Base-by-base conservation (phyloP, 1,284 basidiomycete species). In the Rhodotorula sp. region DNA sequence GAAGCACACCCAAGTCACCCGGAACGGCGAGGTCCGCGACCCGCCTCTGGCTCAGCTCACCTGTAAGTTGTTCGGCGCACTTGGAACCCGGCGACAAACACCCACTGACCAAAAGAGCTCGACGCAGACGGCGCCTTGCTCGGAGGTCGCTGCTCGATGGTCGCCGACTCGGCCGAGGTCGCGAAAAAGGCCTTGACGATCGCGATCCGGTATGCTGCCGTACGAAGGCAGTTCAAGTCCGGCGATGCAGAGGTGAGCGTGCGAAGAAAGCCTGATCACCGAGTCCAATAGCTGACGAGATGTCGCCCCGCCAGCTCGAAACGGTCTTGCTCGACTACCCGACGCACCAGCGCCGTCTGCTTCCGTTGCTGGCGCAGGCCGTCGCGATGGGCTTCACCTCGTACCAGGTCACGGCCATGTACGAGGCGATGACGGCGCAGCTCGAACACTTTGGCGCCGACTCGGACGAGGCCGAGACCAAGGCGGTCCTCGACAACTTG, bases 261-360 rank as follows among this genome's bases (percentile, higher is more conserved):
- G 20, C 51, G 20, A 23, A 21, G 20, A 23, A 23, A n/a, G 23
- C n/a, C 12, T 54, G 39, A 10, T 10, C 39, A 43, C 39, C 39
- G 39, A 10, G 39, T 10, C n/a, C 14, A 3, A 62, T 34, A 5
- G 10, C 57, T 43, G 26, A 39, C 21, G 8, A 15, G 52, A 15
- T n/a, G n/a, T 18, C 23, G 31, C 31, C 26, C 46, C 20, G 1
- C 5, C 57, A 79, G 72, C 72, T 79, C 67, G 86, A 87, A 79
- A 85, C 85, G 3, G 85, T 86, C 77, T 76, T 87, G 29, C 80
- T 87, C 75, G 86, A 87, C 79, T 87, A 87, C 78, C 86, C 86
- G 8, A 86, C 86, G 65, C 86, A 87, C 79, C 86, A 87, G 79
- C 83, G 86, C 26, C 82, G 86, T n/a, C 79, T 87, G 48, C 82